These are phyloP conservation scores for Zostera marina DNA, from an alignment of 116 monocot species.

Conservation along the genomic window DNA sequence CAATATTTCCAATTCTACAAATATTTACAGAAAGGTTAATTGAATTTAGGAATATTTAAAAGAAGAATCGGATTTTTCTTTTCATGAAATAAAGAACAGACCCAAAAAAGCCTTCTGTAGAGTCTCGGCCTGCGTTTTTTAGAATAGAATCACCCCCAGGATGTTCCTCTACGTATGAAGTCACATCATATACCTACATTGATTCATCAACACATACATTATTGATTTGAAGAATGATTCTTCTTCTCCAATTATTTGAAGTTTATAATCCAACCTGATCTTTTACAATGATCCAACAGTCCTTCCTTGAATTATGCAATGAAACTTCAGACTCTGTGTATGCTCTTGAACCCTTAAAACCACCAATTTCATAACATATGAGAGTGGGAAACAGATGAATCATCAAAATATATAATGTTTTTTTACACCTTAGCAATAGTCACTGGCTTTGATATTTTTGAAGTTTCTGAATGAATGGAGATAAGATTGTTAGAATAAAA, in stretches of 20 bases:
- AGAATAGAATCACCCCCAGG: conserved; percentile 93
- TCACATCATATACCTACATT: conserved; percentile 82
- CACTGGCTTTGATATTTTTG: too few species aligned
- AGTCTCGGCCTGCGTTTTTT: conserved; percentile 80
- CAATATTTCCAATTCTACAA: background rate
- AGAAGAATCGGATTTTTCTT: background rate
- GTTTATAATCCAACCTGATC: conserved; percentile 38
- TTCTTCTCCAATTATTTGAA: background rate
- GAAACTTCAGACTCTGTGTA: conserved; percentile 74
- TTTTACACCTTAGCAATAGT: background rate
- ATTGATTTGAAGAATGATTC: background rate
- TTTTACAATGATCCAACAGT: conserved; percentile 97
- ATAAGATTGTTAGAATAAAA: too few species aligned
- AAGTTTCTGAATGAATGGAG: too few species aligned
- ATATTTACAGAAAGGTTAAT: background rate
- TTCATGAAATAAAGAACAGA: conserved; percentile 12
- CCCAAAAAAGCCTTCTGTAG: conserved; percentile 88
- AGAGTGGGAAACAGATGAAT: background rate
- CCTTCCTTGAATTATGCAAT: conserved; percentile 51
- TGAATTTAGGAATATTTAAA: background rate
- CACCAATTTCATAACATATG: background rate
- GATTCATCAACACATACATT: background rate
- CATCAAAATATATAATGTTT: background rate
- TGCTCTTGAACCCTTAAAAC: conserved; percentile 8
- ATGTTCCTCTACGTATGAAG: conserved; percentile 93